Percentiles rank a stretch among this genome's conserved stretches.
These are phyloP conservation scores for Globisporangium iwayamae DNA, from an alignment of 352 stramenopile genomes.

Conservation along the genomic window DNA sequence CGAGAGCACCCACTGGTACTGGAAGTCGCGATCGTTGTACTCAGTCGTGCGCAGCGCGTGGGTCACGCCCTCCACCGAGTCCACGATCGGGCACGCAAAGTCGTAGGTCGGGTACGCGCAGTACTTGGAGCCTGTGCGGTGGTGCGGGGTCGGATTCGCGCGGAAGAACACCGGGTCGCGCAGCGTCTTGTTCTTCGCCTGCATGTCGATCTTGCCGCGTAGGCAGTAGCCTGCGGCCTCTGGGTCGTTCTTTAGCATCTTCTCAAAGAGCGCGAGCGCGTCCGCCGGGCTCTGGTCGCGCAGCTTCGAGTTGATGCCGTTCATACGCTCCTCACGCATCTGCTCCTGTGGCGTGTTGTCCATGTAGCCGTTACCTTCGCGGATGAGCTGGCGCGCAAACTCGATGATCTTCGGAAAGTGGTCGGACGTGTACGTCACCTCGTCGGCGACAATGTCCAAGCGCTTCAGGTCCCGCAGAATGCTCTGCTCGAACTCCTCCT, in stretches of 20 bases:
- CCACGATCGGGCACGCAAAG: conserved; percentile 98
- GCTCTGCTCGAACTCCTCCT: conserved; percentile 98
- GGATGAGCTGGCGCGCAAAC: conserved; percentile 93
- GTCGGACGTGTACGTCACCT: conserved; percentile 97
- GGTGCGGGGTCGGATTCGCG: conserved; percentile 78
- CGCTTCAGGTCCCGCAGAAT: conserved; percentile 90
- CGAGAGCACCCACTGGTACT: conserved; percentile 96
- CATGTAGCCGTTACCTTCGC: conserved; percentile 97
- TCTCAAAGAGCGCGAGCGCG: conserved; percentile 94
- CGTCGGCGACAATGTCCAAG: conserved; percentile 76
- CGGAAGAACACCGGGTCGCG: conserved; percentile 89
- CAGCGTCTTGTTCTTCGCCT: conserved; percentile 88
- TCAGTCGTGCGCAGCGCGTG: conserved; percentile 98
- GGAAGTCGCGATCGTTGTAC: conserved; percentile 98
- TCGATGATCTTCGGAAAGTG: conserved; percentile 96
- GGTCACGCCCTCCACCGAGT: conserved; percentile 98
- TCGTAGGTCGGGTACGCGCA: conserved; percentile 99
- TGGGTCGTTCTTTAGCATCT: conserved; percentile 93
- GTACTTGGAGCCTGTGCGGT: conserved; percentile 94
- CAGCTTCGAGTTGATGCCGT: conserved; percentile 89
- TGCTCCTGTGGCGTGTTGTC: conserved; percentile 98
- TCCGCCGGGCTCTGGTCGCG: conserved; percentile 82
- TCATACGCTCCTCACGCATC: conserved; percentile 96
- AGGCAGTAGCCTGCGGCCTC: conserved; percentile 75
- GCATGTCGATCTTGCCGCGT: conserved; percentile 95